Percentiles rank a stretch among this genome's conserved stretches.
phyloP scores from a whole-genome alignment of 768 basidiomycete genomes.

The Trametes punicea region DNA sequence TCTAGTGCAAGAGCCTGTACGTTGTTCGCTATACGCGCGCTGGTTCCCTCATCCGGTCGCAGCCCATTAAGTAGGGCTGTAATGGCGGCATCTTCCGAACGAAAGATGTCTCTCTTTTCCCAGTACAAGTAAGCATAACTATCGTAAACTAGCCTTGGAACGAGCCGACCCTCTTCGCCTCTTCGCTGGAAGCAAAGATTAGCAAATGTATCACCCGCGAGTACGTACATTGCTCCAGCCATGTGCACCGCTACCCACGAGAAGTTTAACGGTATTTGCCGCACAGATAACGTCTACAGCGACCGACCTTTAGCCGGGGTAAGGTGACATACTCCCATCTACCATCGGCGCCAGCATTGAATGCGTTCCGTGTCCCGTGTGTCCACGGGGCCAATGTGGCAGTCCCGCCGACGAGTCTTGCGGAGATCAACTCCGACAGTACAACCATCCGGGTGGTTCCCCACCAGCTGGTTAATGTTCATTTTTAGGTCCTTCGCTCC shows the following conservation, averaged over 20 bases:
- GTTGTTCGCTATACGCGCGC: too few species aligned
- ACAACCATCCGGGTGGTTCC: not conserved
- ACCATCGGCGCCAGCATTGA: constrained; percentile 1
- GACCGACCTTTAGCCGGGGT: constrained; percentile 9
- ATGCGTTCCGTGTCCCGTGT: not conserved
- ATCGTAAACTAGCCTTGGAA: too few species aligned
- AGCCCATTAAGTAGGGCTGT: too few species aligned
- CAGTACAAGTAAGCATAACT: too few species aligned
- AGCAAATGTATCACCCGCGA: not conserved
- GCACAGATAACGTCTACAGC: not conserved
- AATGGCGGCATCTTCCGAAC: too few species aligned
- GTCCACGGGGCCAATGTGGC: not conserved
- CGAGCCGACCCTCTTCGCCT: too few species aligned
- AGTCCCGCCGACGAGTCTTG: not conserved
- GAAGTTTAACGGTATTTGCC: constrained; percentile 15
- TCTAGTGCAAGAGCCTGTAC: too few species aligned
- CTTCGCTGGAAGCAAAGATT: too few species aligned
- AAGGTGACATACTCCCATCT: not conserved
- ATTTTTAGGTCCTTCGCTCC: constrained; percentile 11
- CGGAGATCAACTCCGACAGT: not conserved
- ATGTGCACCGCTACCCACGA: not conserved
- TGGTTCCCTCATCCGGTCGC: too few species aligned
- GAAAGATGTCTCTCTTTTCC: too few species aligned
- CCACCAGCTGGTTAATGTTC: not conserved
- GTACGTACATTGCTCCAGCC: not conserved